Base-by-base conservation (phyloP, 2,329 filamentous ascomycete species). In the Cladorrhinum sp. region DNA sequence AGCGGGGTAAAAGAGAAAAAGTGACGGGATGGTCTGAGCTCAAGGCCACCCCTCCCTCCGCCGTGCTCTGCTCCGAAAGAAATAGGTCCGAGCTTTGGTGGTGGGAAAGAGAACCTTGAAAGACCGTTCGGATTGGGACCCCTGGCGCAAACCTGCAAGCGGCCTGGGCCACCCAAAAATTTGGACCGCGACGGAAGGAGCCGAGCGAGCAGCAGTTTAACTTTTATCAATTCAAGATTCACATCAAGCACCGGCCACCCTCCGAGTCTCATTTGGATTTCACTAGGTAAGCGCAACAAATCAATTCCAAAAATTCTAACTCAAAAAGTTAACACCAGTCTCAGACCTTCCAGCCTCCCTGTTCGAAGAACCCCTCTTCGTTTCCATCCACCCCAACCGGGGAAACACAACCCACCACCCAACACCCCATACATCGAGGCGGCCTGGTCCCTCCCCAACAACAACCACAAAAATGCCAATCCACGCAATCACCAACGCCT, bases 401-500 rank as follows among this genome's bases (percentile, higher is more conserved):
- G 38, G 22, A 36, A 32, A 13, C 57, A 38, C n/a, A n/a, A n/a
- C 20, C 45, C 18, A 20, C 52, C 45, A 29, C 29, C 29, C 25
- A 29, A 50, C n/a, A 3, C 36, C 22, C 41, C 50, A n/a, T n/a
- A n/a, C n/a, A n/a, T 41, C 27, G 38, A 36, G 56, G 8, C 50
- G 22, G 16, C 55, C 27, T 56, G 7, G n/a, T 45, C 29, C 29
- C 32, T n/a, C 25, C 29, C 25, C n/a, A 36, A 36, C 12, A 18
- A 51, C 57, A 3, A 29, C 59, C 70, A 58, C 56, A 64, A 73
- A 66, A 56, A 76, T 75, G 73, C 72, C 72, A 69, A 83, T 96
- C 76, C 80, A 84, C 72, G 85, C 88, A 76, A 83, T 96, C 65
- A 83, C 86, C 69, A 80, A 93, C 79, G 86, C 93, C 77, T 96